Conservation (phyloP, 2,329 filamentous ascomycete species). For the Epichloe brachyelytri region DNA sequence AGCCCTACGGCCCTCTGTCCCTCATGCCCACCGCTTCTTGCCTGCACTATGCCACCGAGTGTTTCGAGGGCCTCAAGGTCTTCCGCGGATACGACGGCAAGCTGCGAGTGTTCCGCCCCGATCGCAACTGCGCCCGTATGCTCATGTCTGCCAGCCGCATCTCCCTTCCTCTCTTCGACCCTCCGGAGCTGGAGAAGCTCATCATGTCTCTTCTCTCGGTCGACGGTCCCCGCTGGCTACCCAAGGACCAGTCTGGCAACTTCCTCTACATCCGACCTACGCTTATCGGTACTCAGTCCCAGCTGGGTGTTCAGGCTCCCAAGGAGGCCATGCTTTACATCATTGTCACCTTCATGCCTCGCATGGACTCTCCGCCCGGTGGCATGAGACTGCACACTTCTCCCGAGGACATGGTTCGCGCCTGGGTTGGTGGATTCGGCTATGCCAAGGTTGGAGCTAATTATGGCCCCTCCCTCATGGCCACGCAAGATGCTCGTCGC, state of each 20-base stretch:
- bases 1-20: constrained; percentile 63
- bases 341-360: constrained; percentile 52
- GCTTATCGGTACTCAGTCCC: constrained; percentile 69
- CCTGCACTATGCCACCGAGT: constrained; percentile 83
- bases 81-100: constrained; percentile 68
- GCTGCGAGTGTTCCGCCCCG: constrained; percentile 65
- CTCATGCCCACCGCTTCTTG: constrained; percentile 72
- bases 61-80: constrained; percentile 75
- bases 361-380: constrained; percentile 35
- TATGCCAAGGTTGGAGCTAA: constrained; percentile 89
- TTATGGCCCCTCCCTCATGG: constrained; percentile 73
- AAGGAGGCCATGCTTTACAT: constrained; percentile 81
- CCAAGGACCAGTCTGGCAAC: constrained; percentile 49
- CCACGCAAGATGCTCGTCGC: constrained; percentile 59
- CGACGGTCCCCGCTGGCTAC: constrained; percentile 70
- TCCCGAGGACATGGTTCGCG: constrained; percentile 70
- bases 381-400: constrained; percentile 68
- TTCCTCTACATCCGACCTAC: constrained; percentile 82
- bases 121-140: constrained; percentile 57
- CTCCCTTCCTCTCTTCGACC: constrained; percentile 61
- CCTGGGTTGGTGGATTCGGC: constrained; percentile 88
- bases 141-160: constrained; percentile 50
- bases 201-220: constrained; percentile 57
- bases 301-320: constrained; percentile 70
- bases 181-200: constrained; percentile 59